These are phyloP conservation scores for Solioccasus polychromus DNA, from an alignment of 768 basidiomycete genomes.

Conservation along the genomic window DNA sequence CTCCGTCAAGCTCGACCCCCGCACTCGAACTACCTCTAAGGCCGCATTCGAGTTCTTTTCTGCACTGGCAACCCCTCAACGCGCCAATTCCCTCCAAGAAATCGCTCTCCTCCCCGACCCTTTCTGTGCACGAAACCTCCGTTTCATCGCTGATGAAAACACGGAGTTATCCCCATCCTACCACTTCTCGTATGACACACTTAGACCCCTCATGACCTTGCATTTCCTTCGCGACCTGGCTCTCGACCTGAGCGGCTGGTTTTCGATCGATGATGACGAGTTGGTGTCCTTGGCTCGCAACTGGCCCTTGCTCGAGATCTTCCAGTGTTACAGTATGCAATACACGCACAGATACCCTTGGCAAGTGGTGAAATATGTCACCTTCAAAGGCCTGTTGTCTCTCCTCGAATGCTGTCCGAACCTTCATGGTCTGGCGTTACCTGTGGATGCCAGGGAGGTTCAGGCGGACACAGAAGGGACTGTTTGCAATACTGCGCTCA, in stretches of 20 bases:
- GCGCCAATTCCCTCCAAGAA: neutral
- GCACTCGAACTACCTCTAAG: neutral
- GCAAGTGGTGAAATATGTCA: too few species aligned
- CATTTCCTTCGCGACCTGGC: neutral
- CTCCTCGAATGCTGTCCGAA: too few species aligned
- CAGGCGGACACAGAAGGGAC: too few species aligned
- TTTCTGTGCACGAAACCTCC: too few species aligned
- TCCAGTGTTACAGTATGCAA: too few species aligned
- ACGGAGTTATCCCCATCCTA: neutral
- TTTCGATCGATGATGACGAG: conserved; percentile 5
- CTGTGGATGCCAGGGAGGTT: too few species aligned
- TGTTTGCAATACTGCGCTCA: too few species aligned
- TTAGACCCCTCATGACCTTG: neutral
- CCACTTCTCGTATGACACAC: neutral
- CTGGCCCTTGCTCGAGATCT: conserved; percentile 1
- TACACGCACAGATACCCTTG: too few species aligned
- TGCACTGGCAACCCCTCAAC: neutral
- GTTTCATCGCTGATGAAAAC: neutral
- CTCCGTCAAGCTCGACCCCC: neutral
- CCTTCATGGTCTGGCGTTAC: too few species aligned
- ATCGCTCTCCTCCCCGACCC: neutral
- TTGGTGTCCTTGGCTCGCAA: neutral
- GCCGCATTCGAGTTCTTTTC: neutral
- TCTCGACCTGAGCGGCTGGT: neutral
- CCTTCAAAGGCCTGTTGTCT: too few species aligned